Conservation (phyloP, 495 filamentous ascomycete genomes). For the Penicillium lagena region DNA sequence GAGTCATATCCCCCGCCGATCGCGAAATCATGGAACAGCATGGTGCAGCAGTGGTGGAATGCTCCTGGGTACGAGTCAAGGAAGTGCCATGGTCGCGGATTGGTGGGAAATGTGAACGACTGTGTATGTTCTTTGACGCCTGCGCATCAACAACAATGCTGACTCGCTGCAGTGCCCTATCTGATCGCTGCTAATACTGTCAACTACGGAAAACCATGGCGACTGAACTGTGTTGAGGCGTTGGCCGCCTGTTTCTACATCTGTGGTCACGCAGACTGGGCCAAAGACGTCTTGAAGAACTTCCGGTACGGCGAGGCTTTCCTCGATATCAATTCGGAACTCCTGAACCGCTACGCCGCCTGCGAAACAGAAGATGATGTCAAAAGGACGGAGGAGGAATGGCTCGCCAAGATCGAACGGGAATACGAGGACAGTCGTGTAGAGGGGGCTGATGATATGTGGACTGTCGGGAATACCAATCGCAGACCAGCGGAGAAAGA, state of each 20-base stretch:
- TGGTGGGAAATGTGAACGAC: slow-evolving; percentile 87
- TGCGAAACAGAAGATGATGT: slow-evolving; percentile 80
- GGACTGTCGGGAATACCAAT: slow-evolving; percentile 85
- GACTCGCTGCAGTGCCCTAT: slow-evolving; percentile 59
- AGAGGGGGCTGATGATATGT: slow-evolving; percentile 57
- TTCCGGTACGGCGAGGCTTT: slow-evolving; percentile 89
- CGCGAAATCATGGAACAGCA: slow-evolving; percentile 71
- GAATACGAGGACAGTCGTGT: slow-evolving; percentile 80
- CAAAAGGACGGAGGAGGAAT: slow-evolving; percentile 77
- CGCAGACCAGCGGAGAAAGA: slow-evolving; percentile 43
- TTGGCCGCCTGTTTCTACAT: slow-evolving; percentile 89
- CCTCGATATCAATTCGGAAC: slow-evolving; percentile 74
- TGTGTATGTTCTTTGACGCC: slow-evolving; percentile 40
- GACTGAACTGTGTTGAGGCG: slow-evolving; percentile 92
- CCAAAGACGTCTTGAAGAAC: slow-evolving; percentile 67
- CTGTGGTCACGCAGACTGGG: slow-evolving; percentile 88
- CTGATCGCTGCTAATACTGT: slow-evolving; percentile 94
- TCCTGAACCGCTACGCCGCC: slow-evolving; percentile 78
- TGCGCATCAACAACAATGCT: neutral
- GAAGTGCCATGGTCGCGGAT: slow-evolving; percentile 90
- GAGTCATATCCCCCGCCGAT: slow-evolving; percentile 74
- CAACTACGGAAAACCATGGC: slow-evolving; percentile 93
- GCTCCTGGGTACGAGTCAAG: slow-evolving; percentile 86
- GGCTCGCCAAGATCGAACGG: slow-evolving; percentile 82
- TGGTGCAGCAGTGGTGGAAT: slow-evolving; percentile 94